phyloP scores from a whole-genome alignment of 1,139 yeast species.

The Tardiomyces digboiensis region DNA sequence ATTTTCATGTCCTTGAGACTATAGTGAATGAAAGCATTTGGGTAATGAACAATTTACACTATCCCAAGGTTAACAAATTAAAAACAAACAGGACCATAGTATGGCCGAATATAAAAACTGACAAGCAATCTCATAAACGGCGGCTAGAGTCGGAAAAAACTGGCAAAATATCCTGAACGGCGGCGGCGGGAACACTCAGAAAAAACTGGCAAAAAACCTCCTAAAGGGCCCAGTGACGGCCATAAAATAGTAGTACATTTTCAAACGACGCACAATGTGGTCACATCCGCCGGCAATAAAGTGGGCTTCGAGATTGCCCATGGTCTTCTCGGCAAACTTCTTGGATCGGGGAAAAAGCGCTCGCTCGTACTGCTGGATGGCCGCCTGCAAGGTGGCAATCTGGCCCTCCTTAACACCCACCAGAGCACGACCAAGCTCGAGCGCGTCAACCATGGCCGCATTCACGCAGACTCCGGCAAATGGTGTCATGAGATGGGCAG shows the following conservation, averaged over 20 bases:
- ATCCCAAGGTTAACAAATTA: not conserved
- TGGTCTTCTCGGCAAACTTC: not conserved
- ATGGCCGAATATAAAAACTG: too few relatives aligned
- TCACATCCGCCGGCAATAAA: too few relatives aligned
- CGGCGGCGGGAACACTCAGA: too few relatives aligned
- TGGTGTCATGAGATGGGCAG: not conserved
- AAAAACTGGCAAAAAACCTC: too few relatives aligned
- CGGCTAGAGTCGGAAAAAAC: too few relatives aligned
- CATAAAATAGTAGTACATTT: too few relatives aligned
- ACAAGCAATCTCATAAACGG: too few relatives aligned
- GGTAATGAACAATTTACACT: not conserved
- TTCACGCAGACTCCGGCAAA: not conserved
- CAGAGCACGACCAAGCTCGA: not conserved
- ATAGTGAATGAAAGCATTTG: not conserved
- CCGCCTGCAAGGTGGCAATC: not conserved
- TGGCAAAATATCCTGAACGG: too few relatives aligned
- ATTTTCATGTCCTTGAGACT: not conserved
- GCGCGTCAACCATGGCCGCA: not conserved
- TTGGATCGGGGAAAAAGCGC: not conserved
- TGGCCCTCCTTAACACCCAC: not conserved
- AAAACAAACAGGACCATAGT: too few relatives aligned
- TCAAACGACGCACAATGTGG: too few relatives aligned
- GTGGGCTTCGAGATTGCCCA: not conserved
- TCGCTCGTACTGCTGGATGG: not conserved
- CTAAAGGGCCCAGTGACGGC: too few relatives aligned